Percentiles rank a stretch among this genome's conserved stretches.
Conservation (phyloP, 176 grass and related monocot genomes). For the Pontederia paniculata region DNA sequence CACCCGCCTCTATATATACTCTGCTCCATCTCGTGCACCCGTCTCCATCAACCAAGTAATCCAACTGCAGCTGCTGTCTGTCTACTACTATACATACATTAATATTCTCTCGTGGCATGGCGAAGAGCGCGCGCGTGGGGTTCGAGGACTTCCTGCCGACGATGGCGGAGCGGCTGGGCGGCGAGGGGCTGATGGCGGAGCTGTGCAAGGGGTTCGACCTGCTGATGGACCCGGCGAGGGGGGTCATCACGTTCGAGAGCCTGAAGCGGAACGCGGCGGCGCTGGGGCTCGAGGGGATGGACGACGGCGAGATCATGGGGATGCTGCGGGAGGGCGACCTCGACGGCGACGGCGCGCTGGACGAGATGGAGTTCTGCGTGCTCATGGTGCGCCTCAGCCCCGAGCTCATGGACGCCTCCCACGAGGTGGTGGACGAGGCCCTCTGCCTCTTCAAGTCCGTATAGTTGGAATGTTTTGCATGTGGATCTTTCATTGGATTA, state of each 20-base stretch:
- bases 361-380: slow-evolving; percentile 81
- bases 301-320: slow-evolving; percentile 39
- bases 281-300: slow-evolving; percentile 43
- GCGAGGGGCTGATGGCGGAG: slow-evolving; percentile 65
- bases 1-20: too few relatives aligned
- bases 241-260: slow-evolving; percentile 73
- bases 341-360: slow-evolving; percentile 55
- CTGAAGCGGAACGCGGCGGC: slow-evolving; percentile 41
- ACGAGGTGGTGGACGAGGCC: background rate
- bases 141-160: slow-evolving; percentile 69
- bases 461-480: too few relatives aligned
- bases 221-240: slow-evolving; percentile 53
- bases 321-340: slow-evolving; percentile 74
- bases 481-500: too few relatives aligned
- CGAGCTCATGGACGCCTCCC: slow-evolving; percentile 44
- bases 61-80: too few relatives aligned
- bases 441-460: background rate
- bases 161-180: slow-evolving; percentile 67
- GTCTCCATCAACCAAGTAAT: too few relatives aligned
- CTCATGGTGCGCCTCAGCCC: slow-evolving; percentile 89
- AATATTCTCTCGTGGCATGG: background rate
- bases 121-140: slow-evolving; percentile 7
- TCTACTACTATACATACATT: too few relatives aligned
- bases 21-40: too few relatives aligned
- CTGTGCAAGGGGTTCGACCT: slow-evolving; percentile 89